These are phyloP conservation scores for Coemansia sp. DNA, from an alignment of 192 early-diverging fungal species.

Conservation along the genomic window DNA sequence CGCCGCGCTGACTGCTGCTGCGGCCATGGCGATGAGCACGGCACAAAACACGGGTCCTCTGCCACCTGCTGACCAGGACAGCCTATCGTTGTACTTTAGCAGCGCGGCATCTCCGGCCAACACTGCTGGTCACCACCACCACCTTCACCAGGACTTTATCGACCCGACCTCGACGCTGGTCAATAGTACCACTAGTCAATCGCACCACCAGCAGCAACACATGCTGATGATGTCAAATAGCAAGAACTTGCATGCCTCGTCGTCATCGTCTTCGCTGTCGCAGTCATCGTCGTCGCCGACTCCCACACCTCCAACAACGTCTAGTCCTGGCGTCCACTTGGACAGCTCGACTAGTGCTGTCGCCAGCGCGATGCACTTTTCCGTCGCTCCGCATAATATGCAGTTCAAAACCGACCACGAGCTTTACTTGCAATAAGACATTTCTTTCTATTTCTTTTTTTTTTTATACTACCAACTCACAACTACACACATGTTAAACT, in stretches of 20 bases:
- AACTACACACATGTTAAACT: neutral
- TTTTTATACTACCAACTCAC: neutral
- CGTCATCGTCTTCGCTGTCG: conserved; percentile 17
- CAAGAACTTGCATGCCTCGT: conserved; percentile 18
- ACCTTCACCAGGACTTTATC: conserved; percentile 26
- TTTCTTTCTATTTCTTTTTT: neutral
- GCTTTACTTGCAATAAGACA: conserved; percentile 36
- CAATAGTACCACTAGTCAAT: conserved; percentile 22
- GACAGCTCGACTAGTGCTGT: conserved; percentile 16
- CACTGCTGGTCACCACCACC: conserved; percentile 8
- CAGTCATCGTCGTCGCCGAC: conserved; percentile 23
- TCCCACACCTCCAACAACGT: conserved; percentile 43
- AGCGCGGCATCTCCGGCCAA: conserved; percentile 7
- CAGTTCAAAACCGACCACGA: conserved; percentile 52
- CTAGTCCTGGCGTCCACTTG: conserved; percentile 28
- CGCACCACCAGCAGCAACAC: conserved; percentile 11
- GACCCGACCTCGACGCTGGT: conserved; percentile 27
- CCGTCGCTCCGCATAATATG: conserved; percentile 47
- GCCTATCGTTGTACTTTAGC: conserved; percentile 20
- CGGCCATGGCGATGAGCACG: conserved; percentile 12
- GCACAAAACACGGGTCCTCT: conserved; percentile 4
- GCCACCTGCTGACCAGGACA: neutral
- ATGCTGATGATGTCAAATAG: conserved; percentile 26
- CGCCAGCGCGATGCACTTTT: conserved; percentile 31
- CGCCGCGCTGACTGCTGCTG: conserved; percentile 4